These are phyloP conservation scores for Guadua angustifolia DNA, from an alignment of 176 grass and related monocot genomes.

Conservation along the genomic window DNA sequence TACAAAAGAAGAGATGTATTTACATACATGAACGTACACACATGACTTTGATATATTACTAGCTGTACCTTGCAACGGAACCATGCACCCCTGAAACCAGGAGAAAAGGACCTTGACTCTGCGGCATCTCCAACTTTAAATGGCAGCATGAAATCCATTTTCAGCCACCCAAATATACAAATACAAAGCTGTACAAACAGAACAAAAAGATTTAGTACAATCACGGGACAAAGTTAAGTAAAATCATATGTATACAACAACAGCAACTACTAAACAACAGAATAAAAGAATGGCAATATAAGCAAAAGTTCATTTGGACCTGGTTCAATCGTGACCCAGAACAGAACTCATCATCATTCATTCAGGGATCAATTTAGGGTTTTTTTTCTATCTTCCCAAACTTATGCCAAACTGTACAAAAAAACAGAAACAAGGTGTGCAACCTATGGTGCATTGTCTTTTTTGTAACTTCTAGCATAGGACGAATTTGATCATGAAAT, in stretches of 20 bases:
- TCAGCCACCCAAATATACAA: conserved; percentile 27
- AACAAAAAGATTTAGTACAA: neutral
- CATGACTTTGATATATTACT: neutral
- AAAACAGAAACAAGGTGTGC: neutral
- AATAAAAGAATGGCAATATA: conserved; percentile 1
- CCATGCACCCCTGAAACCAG: conserved; percentile 65
- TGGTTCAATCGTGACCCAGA: neutral
- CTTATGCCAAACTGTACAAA: neutral
- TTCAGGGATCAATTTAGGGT: neutral
- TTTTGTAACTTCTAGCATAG: too few species aligned
- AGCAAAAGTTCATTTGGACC: neutral
- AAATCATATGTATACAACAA: neutral
- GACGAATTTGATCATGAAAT: too few species aligned
- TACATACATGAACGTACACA: neutral
- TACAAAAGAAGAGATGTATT: conserved; percentile 16
- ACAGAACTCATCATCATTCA: neutral
- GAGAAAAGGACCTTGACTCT: conserved; percentile 52
- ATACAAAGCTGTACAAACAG: neutral
- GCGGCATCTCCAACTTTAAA: conserved; percentile 53
- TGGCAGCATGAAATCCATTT: conserved; percentile 51
- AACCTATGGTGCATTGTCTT: neutral
- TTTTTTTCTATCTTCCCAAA: neutral
- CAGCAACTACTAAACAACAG: neutral
- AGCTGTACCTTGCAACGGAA: conserved; percentile 63
- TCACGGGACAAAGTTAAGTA: neutral